Conservation (phyloP, 768 basidiomycete genomes). For the Mycena capillaripes region DNA sequence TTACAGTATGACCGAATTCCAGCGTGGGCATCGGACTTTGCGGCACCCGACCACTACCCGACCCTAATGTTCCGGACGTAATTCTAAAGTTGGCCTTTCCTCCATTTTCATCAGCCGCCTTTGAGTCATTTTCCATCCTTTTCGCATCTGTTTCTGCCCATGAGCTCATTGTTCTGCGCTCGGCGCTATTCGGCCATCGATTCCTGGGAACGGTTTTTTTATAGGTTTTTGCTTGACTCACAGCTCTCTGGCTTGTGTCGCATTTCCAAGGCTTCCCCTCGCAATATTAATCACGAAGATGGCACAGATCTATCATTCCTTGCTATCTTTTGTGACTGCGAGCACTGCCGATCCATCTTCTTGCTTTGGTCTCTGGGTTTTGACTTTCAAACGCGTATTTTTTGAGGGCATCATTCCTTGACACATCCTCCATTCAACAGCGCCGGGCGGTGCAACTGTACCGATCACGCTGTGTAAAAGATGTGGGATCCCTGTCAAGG, state of each 20-base stretch:
- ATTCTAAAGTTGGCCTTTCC: not conserved
- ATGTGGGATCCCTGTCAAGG: constrained; percentile 5
- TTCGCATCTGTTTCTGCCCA: not conserved
- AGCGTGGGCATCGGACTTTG: no score
- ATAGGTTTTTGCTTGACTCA: not conserved
- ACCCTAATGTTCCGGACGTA: not conserved
- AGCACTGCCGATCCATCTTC: not conserved
- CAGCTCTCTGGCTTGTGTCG: not conserved
- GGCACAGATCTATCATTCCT: not conserved
- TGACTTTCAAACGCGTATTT: not conserved
- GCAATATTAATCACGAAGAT: not conserved
- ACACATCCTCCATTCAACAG: not conserved
- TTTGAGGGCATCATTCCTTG: not conserved
- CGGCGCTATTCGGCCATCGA: not conserved
- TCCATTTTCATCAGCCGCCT: not conserved
- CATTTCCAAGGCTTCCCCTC: not conserved
- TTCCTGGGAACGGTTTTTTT: not conserved
- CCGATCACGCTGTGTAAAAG: not conserved
- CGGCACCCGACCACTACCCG: no score
- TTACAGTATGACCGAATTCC: no score
- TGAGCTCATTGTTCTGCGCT: not conserved
- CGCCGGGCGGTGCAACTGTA: not conserved
- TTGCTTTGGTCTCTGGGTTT: not conserved
- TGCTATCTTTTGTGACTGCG: not conserved
- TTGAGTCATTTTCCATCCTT: constrained; percentile 1